phyloP scores from a whole-genome alignment of 345 rosid species.

The Euphorbia pulcherrima region DNA sequence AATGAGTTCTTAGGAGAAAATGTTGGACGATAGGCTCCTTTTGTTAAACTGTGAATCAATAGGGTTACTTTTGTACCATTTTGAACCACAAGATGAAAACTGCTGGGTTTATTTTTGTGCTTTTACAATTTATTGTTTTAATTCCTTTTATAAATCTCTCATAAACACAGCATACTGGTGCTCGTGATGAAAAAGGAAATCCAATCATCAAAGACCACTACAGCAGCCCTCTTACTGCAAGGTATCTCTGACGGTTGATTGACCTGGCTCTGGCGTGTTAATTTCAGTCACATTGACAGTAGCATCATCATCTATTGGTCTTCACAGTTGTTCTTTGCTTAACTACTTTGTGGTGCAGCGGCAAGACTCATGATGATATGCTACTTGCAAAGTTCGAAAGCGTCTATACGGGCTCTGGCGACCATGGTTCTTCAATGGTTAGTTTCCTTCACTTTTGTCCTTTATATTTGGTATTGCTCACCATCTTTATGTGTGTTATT shows the following conservation, averaged over 20 bases:
- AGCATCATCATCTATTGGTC: conserved; percentile 2
- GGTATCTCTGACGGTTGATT: conserved; percentile 38
- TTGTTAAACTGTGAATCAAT: too few species aligned
- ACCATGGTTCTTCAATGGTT: conserved; percentile 90
- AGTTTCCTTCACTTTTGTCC: conserved; percentile 19
- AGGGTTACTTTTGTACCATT: too few species aligned
- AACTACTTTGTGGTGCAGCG: conserved; percentile 50
- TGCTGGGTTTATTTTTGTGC: too few species aligned
- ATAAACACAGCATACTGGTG: conserved; percentile 67
- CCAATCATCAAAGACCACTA: conserved; percentile 79
- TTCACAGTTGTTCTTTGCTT: conserved; percentile 11
- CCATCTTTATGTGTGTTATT: neutral
- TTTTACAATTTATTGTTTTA: too few species aligned
- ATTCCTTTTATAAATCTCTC: conserved; percentile 8
- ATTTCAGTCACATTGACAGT: neutral
- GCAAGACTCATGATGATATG: conserved; percentile 68
- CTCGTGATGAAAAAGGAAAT: conserved; percentile 71
- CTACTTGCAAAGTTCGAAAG: conserved; percentile 78
- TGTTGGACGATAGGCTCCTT: too few species aligned
- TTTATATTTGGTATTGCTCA: neutral
- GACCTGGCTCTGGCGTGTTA: conserved; percentile 1
- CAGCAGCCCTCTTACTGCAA: conserved; percentile 88
- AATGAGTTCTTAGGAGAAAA: too few species aligned
- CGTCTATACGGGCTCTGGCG: conserved; percentile 87
- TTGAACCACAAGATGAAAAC: too few species aligned